Percentiles rank a stretch among this genome's conserved stretches.
Evolutionary conservation across 164 flowering plant genomes (phyloP).

Genomic region (Magnolia kwangsiensis): DNA sequence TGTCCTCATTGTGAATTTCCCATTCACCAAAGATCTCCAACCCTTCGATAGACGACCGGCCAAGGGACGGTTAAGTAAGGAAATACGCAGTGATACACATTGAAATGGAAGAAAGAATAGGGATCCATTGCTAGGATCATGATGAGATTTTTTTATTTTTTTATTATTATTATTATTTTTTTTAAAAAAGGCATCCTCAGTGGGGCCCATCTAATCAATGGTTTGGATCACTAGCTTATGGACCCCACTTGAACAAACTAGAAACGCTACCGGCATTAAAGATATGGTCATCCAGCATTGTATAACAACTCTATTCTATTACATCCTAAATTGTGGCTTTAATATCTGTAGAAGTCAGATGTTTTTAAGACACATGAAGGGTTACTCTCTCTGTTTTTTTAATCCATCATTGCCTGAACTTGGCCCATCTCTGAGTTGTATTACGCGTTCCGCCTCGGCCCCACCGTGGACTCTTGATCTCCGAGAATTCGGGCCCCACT

Average conservation of each 20-base stretch:
- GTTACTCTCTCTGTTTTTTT: conserved; percentile 16
- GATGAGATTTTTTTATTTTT: no score
- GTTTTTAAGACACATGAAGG: conserved; percentile 10
- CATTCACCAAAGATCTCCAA: not conserved
- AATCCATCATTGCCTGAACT: conserved; percentile 34
- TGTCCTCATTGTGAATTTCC: no score
- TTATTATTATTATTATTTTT: no score
- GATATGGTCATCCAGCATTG: not conserved
- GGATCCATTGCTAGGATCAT: not conserved
- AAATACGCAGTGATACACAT: not conserved
- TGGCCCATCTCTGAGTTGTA: conserved; percentile 42
- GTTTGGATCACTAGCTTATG: no score
- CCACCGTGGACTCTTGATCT: conserved; percentile 32
- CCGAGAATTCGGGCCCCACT: conserved; percentile 13
- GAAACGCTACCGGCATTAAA: no score
- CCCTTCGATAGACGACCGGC: not conserved
- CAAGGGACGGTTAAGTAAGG: not conserved
- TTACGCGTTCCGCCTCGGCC: conserved; percentile 12
- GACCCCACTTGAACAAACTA: no score
- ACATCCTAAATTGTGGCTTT: not conserved
- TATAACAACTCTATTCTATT: not conserved
- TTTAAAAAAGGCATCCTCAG: no score
- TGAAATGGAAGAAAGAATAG: not conserved
- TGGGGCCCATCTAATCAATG: no score
- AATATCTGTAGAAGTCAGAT: not conserved